Base-by-base conservation (phyloP, 306 rosid genomes). In the Dalbergia cochinchinensis region DNA sequence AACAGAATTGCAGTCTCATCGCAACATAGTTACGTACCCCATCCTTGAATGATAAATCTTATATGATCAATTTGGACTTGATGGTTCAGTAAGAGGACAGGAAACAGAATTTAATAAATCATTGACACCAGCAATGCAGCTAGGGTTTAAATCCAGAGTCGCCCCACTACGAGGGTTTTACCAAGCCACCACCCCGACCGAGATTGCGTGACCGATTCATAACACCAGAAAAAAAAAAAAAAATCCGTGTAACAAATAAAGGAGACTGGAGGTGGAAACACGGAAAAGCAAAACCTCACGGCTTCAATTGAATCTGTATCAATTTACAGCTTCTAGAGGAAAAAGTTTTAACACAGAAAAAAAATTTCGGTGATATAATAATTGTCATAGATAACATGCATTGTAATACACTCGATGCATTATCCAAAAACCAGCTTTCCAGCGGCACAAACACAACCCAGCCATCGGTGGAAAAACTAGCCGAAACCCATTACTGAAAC, bases 351-450 rank as follows among this genome's bases (percentile, higher is more conserved):
- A n/a, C n/a, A n/a, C n/a, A n/a, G n/a, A n/a, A n/a, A n/a, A n/a
- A n/a, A n/a, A n/a, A n/a, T 26, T 26, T 65, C 7, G 3, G 39
- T 18, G 39, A 13, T 12, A 16, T 20, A 20, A 58, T 58, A 5
- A 20, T 7, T 41, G 19, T 44, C 58, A 53, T 22, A 37, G 50
- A 20, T 48, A 35, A 37, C 63, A 11, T 64, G 73, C 80, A 54
- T 57, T 9, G 18, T 42, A 73, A 10, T 1, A 54, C 37, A 20
- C 66, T 73, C 3, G 18, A 44, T 42, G 57, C 45, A 54, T 14
- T 3, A 55, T 12, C 31, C 31, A 15, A 59, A 55, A 64, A 50
- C 84, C 54, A 77, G 73, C 15, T 73, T 74, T 8, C 4, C 41
- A 41, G 33, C 34, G 63, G 15, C 37, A 78, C 54, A 44, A 41